Evolutionary conservation across 2,329 filamentous ascomycete species (phyloP), one percentile per base, ranked within the genome.

Genomic region (Fusarium compactum): DNA sequence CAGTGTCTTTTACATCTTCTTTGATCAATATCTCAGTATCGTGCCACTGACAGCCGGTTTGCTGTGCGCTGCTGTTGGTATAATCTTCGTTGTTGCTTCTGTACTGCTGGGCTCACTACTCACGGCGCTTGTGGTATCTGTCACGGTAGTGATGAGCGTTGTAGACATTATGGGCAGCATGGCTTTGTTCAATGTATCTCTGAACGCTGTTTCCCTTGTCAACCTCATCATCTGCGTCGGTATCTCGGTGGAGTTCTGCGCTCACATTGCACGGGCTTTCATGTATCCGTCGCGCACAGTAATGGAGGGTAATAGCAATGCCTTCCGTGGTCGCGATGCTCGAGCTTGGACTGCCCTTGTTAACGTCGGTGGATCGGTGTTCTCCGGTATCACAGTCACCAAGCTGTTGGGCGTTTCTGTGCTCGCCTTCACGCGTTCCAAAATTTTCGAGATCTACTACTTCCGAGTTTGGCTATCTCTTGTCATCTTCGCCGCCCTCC

Each of bases 371-470:
- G 93, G 92, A 8, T 96, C 92, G 47, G 97, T 99, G 15, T 97
- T 99, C 77, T 97, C 92, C 32, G 96, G 96, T 4, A 99, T 99
- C 79, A 98, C 95, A 0, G 86, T 99, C 55, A 99, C 96, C 4
- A 99, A 99, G 81, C 86, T 99, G 2, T 84, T 99, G 3, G 96
- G 96, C 6, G 95, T 99, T 1, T 91, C 87, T 47, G 96, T 99
- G 38, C 85, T 99, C 22, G 96, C 96, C 0, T 99, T 98, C 77
- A 99, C 96, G 10, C 86, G 93, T 54, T 97, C 93, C 80, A 99
- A 98, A 88, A 99, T 99, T 77, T 99, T 99, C 76, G 97, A 99
- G 83, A 94, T 99, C 62, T 99, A 99, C 82, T 99, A 99, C 82
- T 99, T 99, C 86, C 89, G 96, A 45, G 92, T 99, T 45, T 99